These are phyloP conservation scores for Cicer judaicum DNA, from an alignment of 306 rosid genomes.

Conservation along the genomic window DNA sequence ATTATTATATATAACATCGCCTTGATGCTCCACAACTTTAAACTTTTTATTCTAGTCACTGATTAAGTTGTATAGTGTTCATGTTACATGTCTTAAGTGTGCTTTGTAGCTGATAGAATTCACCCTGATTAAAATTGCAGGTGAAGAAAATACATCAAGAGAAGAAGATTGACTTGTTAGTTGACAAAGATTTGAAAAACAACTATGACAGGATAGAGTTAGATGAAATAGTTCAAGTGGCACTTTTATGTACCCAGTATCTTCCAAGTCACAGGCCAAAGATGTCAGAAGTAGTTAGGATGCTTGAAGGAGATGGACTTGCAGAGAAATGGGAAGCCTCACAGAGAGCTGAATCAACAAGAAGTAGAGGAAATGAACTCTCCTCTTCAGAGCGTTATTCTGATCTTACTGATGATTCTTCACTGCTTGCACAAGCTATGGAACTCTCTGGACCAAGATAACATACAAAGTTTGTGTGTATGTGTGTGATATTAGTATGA, in stretches of 20 bases:
- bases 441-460: slow-evolving; percentile 99
- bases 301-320: slow-evolving; percentile 99
- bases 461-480: neutral
- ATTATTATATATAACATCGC: no score
- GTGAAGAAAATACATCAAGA: slow-evolving; percentile 90
- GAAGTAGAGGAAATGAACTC: slow-evolving; percentile 75
- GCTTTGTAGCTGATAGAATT: slow-evolving; percentile 8
- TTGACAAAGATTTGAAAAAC: slow-evolving; percentile 76
- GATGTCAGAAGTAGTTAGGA: slow-evolving; percentile 95
- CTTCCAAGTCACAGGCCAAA: slow-evolving; percentile 84
- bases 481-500: neutral
- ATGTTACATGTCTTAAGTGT: neutral
- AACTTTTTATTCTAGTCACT: neutral
- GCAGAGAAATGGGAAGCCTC: slow-evolving; percentile 99
- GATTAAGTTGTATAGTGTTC: neutral
- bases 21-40: no score
- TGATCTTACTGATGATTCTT: slow-evolving; percentile 96
- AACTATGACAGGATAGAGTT: slow-evolving; percentile 80
- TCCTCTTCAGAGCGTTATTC: slow-evolving; percentile 88
- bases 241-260: slow-evolving; percentile 85
- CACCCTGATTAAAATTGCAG: slow-evolving; percentile 51
- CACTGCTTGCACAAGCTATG: slow-evolving; percentile 96
- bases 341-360: slow-evolving; percentile 78
- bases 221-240: slow-evolving; percentile 89
- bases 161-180: slow-evolving; percentile 78